Evolutionary conservation across 768 basidiomycete species (phyloP).

Genomic region (Amanita molliuscula): DNA sequence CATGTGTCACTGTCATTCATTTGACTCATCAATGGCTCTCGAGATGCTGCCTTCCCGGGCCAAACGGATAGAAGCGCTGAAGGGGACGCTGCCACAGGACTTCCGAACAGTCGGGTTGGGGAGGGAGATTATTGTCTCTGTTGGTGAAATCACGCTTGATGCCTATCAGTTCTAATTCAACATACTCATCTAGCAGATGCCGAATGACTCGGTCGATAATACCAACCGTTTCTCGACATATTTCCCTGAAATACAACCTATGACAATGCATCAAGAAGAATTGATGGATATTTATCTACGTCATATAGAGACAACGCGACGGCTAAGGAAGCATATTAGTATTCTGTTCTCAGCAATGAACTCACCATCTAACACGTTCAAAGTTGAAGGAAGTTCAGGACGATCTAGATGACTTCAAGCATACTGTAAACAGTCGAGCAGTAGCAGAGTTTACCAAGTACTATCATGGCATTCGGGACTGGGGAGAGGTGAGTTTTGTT

Average conservation of each 20-base stretch:
- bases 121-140: neutral
- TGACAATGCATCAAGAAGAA: neutral
- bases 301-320: neutral
- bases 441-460: neutral
- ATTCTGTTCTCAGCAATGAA: neutral
- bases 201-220: neutral
- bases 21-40: neutral
- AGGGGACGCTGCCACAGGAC: neutral
- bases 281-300: neutral
- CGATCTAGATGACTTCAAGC: neutral
- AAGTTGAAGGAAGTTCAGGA: neutral
- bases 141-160: neutral
- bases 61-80: neutral
- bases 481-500: neutral
- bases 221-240: neutral
- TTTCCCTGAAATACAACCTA: neutral
- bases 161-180: neutral
- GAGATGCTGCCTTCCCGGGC: neutral
- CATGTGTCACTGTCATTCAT: neutral
- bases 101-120: neutral
- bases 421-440: neutral
- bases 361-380: neutral
- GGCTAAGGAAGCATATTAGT: neutral
- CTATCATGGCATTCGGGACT: conserved; percentile 3
- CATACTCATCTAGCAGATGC: neutral